Percentiles rank a stretch among this genome's conserved stretches.
Conservation (phyloP, 1,284 basidiomycete genomes). For the Papiliotrema flavescens region DNA sequence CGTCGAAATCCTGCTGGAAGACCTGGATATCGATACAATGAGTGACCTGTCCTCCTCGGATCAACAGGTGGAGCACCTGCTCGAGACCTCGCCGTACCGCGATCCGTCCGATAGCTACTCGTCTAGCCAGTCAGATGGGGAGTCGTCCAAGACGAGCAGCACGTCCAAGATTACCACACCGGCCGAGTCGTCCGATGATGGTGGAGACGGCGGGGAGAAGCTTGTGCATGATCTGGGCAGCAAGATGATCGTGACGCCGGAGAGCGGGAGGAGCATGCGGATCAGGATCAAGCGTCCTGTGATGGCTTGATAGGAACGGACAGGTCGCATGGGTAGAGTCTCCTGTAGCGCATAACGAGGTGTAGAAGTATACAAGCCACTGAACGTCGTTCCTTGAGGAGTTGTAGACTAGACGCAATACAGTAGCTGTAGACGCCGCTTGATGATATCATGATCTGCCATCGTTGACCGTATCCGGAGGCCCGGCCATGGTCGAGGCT, state of each 20-base stretch:
- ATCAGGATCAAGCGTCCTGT: neutral
- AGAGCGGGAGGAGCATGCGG: neutral
- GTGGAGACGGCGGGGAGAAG: neutral
- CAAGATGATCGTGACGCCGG: neutral
- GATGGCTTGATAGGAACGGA: neutral
- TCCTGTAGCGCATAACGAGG: neutral
- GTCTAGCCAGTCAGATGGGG: neutral
- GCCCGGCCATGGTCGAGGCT: no score
- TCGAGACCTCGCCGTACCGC: neutral
- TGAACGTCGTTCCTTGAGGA: neutral
- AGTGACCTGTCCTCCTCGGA: neutral
- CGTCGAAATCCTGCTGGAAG: constrained; percentile 39
- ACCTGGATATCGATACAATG: constrained; percentile 17
- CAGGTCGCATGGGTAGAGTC: neutral
- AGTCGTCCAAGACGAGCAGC: neutral
- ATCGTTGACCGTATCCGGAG: no score
- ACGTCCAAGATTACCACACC: constrained; percentile 3
- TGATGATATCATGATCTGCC: no score
- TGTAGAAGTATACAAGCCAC: neutral
- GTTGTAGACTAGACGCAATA: no score
- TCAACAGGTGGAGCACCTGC: constrained; percentile 1
- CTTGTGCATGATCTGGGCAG: neutral
- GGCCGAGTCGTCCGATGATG: neutral
- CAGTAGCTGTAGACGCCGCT: no score
- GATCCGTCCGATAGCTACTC: neutral